Percentiles rank a stretch among this genome's conserved stretches.
Evolutionary conservation across 2,329 filamentous ascomycete species (phyloP).

Genomic region (Pseudohalonectria lignicola): DNA sequence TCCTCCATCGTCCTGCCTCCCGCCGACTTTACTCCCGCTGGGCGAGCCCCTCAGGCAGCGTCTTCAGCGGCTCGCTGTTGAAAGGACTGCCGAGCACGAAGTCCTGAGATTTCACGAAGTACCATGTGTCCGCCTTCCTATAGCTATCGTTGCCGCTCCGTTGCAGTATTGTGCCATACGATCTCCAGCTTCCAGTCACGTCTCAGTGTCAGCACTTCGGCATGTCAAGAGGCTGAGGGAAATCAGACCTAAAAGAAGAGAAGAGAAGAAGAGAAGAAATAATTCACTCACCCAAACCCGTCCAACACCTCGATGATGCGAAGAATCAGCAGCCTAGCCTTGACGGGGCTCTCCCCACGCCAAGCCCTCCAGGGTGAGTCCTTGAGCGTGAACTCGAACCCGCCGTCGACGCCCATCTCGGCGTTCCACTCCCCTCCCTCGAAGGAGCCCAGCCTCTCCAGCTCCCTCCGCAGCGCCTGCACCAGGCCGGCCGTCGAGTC

Average conservation of each 20-base stretch:
- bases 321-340: slow-evolving; percentile 9
- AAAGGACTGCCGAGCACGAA: not conserved
- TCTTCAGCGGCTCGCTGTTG: not conserved
- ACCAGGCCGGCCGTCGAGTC: slow-evolving; percentile 5
- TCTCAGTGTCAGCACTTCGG: not conserved
- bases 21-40: too few species aligned
- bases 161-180: slow-evolving; percentile 7
- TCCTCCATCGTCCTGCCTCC: too few species aligned
- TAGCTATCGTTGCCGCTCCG: slow-evolving; percentile 8
- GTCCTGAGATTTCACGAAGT: slow-evolving; percentile 8
- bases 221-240: not conserved
- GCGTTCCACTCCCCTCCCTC: slow-evolving; percentile 8
- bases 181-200: slow-evolving; percentile 5
- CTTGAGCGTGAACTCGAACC: slow-evolving; percentile 11
- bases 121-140: slow-evolving; percentile 11
- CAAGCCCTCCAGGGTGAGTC: slow-evolving; percentile 8
- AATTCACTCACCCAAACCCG: slow-evolving; percentile 4
- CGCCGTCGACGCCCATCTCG: slow-evolving; percentile 4
- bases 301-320: slow-evolving; percentile 10
- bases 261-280: not conserved
- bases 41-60: not conserved
- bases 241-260: not conserved
- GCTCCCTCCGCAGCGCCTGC: slow-evolving; percentile 4
- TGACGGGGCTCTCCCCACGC: slow-evolving; percentile 5
- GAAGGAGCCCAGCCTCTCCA: slow-evolving; percentile 6